Conservation (phyloP, 371 early-diverging fungal genomes). For the Catenaria anguillulae region DNA sequence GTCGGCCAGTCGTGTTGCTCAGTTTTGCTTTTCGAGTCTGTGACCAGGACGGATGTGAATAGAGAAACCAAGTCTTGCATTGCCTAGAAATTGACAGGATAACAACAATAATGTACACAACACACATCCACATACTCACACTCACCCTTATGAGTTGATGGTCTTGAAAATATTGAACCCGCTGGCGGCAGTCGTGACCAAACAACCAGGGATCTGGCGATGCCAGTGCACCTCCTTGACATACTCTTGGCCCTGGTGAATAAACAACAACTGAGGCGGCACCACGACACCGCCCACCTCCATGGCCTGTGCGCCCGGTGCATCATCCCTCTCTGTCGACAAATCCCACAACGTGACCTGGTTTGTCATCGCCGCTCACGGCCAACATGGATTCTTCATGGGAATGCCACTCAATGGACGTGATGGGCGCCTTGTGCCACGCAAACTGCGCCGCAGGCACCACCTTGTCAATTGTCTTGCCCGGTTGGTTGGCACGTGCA, state of each 20-base stretch:
- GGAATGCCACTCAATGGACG: conserved; percentile 94
- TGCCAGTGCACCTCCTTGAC: conserved; percentile 96
- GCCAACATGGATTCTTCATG: conserved; percentile 79
- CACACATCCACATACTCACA: too few relatives aligned
- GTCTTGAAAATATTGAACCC: conserved; percentile 96
- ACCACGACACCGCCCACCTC: conserved; percentile 57
- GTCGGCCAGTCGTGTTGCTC: too few relatives aligned
- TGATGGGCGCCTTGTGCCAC: conserved; percentile 86
- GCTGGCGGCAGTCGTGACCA: conserved; percentile 68
- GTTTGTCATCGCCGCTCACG: conserved; percentile 87
- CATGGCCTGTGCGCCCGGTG: conserved; percentile 27
- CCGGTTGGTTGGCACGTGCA: conserved; percentile 13
- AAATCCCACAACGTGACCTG: conserved; percentile 96
- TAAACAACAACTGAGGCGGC: conserved; percentile 89
- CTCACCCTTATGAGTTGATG: conserved; percentile 32
- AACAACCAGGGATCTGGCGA: conserved; percentile 72
- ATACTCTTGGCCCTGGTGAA: conserved; percentile 83
- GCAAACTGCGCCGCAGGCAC: conserved; percentile 85
- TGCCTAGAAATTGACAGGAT: too few relatives aligned
- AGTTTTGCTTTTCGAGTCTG: too few relatives aligned
- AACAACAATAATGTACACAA: too few relatives aligned
- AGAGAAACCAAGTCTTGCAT: too few relatives aligned
- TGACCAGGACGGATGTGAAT: too few relatives aligned
- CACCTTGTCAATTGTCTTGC: conserved; percentile 18
- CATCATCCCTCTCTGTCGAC: conserved; percentile 86